A percentile compares a stretch with the other conserved stretches of the same genome.
These are phyloP conservation scores for Kingdonia uniflora DNA, from an alignment of 164 flowering plant species.

Conservation along the genomic window DNA sequence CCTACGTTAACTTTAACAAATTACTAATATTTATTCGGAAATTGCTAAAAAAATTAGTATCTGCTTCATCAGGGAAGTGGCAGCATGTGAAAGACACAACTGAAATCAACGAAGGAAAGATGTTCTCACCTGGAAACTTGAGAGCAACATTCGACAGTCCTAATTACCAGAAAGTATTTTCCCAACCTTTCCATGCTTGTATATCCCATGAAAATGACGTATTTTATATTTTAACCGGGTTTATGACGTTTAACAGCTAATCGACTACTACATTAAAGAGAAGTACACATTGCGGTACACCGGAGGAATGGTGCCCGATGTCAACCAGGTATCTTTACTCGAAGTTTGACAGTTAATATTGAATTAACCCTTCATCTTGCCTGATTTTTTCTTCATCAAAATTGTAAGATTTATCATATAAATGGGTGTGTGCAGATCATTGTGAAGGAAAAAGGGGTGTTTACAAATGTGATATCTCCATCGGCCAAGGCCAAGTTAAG, in stretches of 20 bases:
- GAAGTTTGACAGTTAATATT: too few relatives aligned
- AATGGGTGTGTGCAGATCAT: conserved; percentile 48
- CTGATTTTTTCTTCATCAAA: too few relatives aligned
- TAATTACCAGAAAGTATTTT: conserved; percentile 61
- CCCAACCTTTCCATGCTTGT: not conserved
- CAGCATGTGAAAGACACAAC: conserved; percentile 93
- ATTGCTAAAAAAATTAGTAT: not conserved
- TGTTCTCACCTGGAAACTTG: conserved; percentile 94
- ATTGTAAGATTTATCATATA: not conserved
- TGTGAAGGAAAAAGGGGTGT: conserved; percentile 93
- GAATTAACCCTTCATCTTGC: too few relatives aligned
- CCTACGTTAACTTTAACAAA: too few relatives aligned
- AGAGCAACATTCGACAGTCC: conserved; percentile 95
- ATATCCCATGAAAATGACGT: not conserved
- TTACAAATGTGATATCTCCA: conserved; percentile 90
- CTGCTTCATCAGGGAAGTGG: conserved; percentile 69
- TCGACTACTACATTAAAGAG: conserved; percentile 75
- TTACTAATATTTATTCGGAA: too few relatives aligned
- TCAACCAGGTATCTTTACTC: conserved; percentile 67
- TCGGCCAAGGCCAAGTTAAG: conserved; percentile 88
- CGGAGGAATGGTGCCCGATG: conserved; percentile 99
- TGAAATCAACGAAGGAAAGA: conserved; percentile 82
- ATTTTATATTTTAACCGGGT: not conserved
- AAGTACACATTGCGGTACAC: conserved; percentile 98
- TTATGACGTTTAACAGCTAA: conserved; percentile 32